Evolutionary conservation across 2,329 filamentous ascomycete genomes (phyloP), one percentile per base, ranked within the genome.

Genomic region (Teratosphaeriaceae sp.): DNA sequence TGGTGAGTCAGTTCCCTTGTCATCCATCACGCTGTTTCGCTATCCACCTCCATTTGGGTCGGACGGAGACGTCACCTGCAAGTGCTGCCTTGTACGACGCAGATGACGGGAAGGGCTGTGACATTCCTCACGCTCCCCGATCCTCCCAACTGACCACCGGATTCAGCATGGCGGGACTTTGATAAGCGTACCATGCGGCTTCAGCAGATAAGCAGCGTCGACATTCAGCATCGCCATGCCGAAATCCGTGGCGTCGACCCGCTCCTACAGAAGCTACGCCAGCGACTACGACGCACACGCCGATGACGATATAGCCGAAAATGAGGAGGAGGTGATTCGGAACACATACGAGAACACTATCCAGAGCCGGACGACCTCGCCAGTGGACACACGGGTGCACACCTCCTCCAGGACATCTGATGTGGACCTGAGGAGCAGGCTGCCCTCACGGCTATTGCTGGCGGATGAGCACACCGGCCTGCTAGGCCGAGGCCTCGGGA

Each of bases 381-480:
- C 57, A 7, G 47, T 51, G 9, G 46, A 54, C 22, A 47, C 51
- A 15, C 35, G 58, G 38, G 50, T 52, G 16, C 45, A 53, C n/a
- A 45, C 19, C 13, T 53, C 42, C 41, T 49, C 31, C 20, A 46
- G 56, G 23, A 53, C 55, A 2, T 65, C 63, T 1, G 61, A 66
- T n/a, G 43, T 58, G 23, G 59, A 65, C 37, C 50, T 66, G 13
- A 52, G 58, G 21, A 51, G 55, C 36, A 49, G 61, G 24, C 26
- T 60, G 24, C 54, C 54, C 49, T 48, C 54, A 40, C 44, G 53
- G 22, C 40, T 51, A 47, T 7, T 45, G 9, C 23, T 59, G 15
- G 42, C 63, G 21, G 71, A 71, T 44, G 74, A 77, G 55, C 63
- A 62, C 15, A 69, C 72, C 6, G 67, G 68, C 43, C 55, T 76